Conservation (phyloP, 345 rosid species). For the Cochlearia excelsa region DNA sequence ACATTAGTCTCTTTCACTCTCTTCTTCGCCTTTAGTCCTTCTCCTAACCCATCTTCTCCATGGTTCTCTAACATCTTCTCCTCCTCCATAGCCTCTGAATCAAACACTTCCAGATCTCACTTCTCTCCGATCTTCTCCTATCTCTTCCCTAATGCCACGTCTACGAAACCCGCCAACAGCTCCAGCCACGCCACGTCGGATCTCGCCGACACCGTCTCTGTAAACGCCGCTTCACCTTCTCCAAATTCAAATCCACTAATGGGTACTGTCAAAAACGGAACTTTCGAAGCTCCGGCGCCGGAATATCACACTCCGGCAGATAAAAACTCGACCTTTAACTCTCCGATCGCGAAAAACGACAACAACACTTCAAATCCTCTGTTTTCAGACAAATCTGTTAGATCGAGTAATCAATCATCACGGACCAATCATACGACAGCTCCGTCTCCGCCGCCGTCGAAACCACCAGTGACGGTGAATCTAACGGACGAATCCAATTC, state of each 20-base stretch:
- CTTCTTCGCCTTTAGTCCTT: slow-evolving; percentile 70
- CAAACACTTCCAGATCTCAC: slow-evolving; percentile 49
- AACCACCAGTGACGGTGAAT: slow-evolving; percentile 29
- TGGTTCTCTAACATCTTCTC: slow-evolving; percentile 58
- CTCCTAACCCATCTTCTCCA: slow-evolving; percentile 58
- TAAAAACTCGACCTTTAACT: slow-evolving; percentile 24
- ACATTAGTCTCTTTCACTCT: slow-evolving; percentile 68
- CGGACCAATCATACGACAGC: slow-evolving; percentile 18
- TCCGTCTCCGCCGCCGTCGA: slow-evolving; percentile 15
- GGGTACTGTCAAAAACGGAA: slow-evolving; percentile 9
- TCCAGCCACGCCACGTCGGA: slow-evolving; percentile 19
- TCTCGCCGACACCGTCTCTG: slow-evolving; percentile 32
- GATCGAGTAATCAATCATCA: slow-evolving; percentile 14
- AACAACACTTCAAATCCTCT: slow-evolving; percentile 26
- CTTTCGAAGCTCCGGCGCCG: slow-evolving; percentile 30
- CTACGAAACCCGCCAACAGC: slow-evolving; percentile 32
- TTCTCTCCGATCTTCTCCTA: slow-evolving; percentile 48
- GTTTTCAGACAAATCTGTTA: slow-evolving; percentile 11
- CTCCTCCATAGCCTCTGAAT: slow-evolving; percentile 1
- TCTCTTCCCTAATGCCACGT: slow-evolving; percentile 47
- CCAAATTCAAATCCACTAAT: slow-evolving; percentile 9
- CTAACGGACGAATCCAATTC: slow-evolving; percentile 26
- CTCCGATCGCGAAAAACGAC: slow-evolving; percentile 23
- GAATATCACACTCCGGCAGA: slow-evolving; percentile 29
- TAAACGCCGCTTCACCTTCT: slow-evolving; percentile 21